Percentiles rank a stretch among this genome's conserved stretches.
These are phyloP conservation scores for Chrysoporthe deuterocubensis DNA, from an alignment of 2,329 filamentous ascomycete genomes.

Conservation along the genomic window DNA sequence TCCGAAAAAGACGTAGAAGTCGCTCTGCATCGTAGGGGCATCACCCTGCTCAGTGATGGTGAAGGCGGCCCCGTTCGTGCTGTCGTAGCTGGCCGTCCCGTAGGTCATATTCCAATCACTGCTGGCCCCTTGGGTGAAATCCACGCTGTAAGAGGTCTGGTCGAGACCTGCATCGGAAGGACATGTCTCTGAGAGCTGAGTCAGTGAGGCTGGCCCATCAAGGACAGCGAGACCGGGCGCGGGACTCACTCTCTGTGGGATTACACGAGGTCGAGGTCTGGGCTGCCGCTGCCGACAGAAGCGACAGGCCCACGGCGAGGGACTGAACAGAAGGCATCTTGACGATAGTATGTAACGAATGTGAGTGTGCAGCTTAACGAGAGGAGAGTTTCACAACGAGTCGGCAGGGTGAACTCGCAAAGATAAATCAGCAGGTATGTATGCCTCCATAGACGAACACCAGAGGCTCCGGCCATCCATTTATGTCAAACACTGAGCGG, in stretches of 20 bases:
- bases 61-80: conserved; percentile 39
- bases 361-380: conserved; percentile 3
- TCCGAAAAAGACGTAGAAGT: conserved; percentile 88
- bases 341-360: background rate
- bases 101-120: conserved; percentile 39
- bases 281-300: conserved; percentile 22
- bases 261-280: conserved; percentile 33
- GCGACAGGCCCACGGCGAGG: conserved; percentile 17
- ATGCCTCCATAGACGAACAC: background rate
- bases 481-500: background rate
- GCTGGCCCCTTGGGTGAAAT: conserved; percentile 68
- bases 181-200: conserved; percentile 25
- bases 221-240: background rate
- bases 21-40: conserved; percentile 65
- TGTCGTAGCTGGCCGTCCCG: conserved; percentile 34
- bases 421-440: background rate
- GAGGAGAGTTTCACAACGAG: background rate
- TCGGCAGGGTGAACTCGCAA: background rate
- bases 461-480: background rate
- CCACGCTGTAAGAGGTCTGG: conserved; percentile 42
- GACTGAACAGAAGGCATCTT: conserved; percentile 20
- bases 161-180: conserved; percentile 28
- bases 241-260: conserved; percentile 30
- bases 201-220: background rate
- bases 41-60: conserved; percentile 63